Conservation (phyloP, 176 grass and related monocot genomes). For the Luzula sylvatica region DNA sequence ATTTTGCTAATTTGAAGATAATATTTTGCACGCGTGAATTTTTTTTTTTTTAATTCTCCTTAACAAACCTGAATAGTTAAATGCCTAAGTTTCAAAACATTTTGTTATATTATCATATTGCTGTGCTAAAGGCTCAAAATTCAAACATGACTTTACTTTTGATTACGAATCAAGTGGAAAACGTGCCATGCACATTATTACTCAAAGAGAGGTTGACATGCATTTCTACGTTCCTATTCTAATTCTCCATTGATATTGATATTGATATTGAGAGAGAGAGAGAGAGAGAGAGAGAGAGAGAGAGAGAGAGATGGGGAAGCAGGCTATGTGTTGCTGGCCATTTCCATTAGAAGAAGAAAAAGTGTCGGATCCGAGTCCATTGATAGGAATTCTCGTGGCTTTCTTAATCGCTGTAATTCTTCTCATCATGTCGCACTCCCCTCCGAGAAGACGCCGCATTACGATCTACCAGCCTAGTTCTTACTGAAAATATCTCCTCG, state of each 20-base stretch:
- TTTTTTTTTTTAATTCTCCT: too few relatives aligned
- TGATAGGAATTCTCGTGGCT: conserved; percentile 3
- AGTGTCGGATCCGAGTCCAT: not conserved
- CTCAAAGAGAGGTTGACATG: not conserved
- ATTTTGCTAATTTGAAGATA: too few relatives aligned
- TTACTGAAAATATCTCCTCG: conserved; percentile 2
- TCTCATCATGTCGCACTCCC: not conserved
- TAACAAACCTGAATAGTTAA: too few relatives aligned
- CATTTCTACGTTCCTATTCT: not conserved
- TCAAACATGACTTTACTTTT: too few relatives aligned
- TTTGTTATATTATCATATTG: too few relatives aligned
- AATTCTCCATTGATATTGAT: too few relatives aligned
- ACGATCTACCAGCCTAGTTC: not conserved
- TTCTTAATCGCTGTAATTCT: conserved; percentile 2
- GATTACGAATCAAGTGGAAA: too few relatives aligned
- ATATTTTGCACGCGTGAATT: too few relatives aligned
- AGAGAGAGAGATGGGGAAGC: not conserved
- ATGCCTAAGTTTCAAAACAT: too few relatives aligned
- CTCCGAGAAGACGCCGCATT: not conserved
- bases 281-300: not conserved
- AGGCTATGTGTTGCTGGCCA: not conserved
- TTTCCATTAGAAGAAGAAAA: not conserved
- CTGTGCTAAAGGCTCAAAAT: too few relatives aligned
- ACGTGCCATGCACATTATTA: conserved; percentile 4
- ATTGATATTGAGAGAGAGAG: too few relatives aligned